Evolutionary conservation across 139 green algal genomes (phyloP).

Genomic region (Pedinophyceae sp.): DNA sequence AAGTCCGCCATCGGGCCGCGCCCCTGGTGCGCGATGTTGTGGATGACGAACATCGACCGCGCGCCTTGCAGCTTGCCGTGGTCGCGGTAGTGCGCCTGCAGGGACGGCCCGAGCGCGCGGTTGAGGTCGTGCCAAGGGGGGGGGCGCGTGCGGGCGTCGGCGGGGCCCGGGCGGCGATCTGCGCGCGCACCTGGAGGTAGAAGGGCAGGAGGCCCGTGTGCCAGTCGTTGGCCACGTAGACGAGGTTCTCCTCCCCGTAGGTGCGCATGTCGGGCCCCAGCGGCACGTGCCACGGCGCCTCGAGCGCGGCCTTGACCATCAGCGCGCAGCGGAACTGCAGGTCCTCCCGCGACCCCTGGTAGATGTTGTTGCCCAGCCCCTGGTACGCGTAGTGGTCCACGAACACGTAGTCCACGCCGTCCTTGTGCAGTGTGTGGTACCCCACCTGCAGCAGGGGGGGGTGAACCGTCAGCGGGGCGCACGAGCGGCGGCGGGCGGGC

Average conservation of each 20-base stretch:
- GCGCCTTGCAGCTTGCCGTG: conserved; percentile 78
- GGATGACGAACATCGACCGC: conserved; percentile 64
- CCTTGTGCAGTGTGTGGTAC: conserved; percentile 13
- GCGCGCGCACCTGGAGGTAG: conserved; percentile 58
- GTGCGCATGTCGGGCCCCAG: conserved; percentile 28
- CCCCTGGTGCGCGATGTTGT: conserved; percentile 91
- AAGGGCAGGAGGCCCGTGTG: conserved; percentile 76
- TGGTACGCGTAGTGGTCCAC: conserved; percentile 62
- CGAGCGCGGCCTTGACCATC: conserved; percentile 64
- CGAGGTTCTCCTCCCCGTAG: conserved; percentile 73
- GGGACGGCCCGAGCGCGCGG: neutral
- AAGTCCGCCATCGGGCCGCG: conserved; percentile 73
- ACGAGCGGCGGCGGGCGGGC: neutral
- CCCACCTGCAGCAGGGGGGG: conserved; percentile 13
- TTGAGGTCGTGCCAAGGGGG: neutral
- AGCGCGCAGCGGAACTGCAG: conserved; percentile 28
- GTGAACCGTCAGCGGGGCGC: neutral
- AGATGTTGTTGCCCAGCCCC: conserved; percentile 20
- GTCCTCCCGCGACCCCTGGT: conserved; percentile 7
- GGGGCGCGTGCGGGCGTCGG: neutral
- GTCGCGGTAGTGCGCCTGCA: conserved; percentile 91
- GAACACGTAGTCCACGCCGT: conserved; percentile 69
- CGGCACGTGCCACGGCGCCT: conserved; percentile 70
- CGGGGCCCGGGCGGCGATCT: neutral
- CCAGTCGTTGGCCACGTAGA: conserved; percentile 91